Percentiles rank a stretch among this genome's conserved stretches.
Conservation (phyloP, 2,329 filamentous ascomycete species). For the Beauveria rudraprayagi region DNA sequence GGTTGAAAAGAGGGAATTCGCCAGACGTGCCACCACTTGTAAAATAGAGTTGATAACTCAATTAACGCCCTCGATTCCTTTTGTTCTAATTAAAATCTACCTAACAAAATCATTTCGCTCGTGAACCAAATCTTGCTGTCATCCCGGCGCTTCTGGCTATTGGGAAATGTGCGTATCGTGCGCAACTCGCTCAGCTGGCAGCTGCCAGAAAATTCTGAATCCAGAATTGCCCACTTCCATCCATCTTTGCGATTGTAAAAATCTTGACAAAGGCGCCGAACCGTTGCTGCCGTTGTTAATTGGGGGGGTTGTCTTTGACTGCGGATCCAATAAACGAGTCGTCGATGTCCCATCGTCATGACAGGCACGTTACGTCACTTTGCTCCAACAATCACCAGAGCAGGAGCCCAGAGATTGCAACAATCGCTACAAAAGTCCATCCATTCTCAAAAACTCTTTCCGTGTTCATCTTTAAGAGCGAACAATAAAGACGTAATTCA, state of each 20-base stretch:
- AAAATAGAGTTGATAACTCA: constrained; percentile 57
- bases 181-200: background rate
- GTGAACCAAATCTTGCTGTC: background rate
- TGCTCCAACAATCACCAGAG: background rate
- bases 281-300: background rate
- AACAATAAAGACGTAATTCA: background rate
- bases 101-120: constrained; percentile 15
- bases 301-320: too few species aligned
- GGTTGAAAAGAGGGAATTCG: constrained; percentile 34
- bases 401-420: background rate
- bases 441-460: fast-evolving
- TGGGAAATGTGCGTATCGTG: background rate
- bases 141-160: background rate
- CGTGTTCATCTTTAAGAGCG: too few species aligned
- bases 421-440: background rate
- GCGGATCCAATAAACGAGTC: background rate
- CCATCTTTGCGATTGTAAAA: background rate
- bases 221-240: background rate
- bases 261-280: background rate
- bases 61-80: constrained; percentile 54
- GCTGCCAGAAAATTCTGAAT: background rate
- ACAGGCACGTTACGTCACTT: background rate
- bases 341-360: background rate
- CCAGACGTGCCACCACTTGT: constrained; percentile 49
- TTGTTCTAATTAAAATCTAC: constrained; percentile 31